Evolutionary conservation across 2,329 filamentous ascomycete genomes (phyloP).

Genomic region (Ascochyta rabiei): DNA sequence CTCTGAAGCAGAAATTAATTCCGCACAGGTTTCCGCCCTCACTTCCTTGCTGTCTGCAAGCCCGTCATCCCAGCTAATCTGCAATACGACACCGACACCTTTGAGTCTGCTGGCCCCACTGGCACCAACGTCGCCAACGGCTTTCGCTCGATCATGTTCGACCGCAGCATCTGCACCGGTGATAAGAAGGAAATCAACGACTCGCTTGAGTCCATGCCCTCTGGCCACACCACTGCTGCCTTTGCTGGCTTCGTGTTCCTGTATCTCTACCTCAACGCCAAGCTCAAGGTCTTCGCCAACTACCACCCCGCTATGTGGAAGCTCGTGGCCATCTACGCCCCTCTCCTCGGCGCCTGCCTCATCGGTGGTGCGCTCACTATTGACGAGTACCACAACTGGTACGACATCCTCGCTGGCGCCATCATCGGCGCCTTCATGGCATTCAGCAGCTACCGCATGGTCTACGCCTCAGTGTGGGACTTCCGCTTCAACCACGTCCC

Average conservation of each 20-base stretch:
- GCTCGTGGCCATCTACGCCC: constrained; percentile 67
- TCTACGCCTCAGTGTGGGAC: constrained; percentile 71
- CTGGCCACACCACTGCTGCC: constrained; percentile 74
- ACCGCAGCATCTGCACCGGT: constrained; percentile 72
- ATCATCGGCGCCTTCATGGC: constrained; percentile 70
- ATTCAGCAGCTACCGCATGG: constrained; percentile 69
- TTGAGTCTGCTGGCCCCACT: constrained; percentile 57
- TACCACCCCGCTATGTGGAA: constrained; percentile 79
- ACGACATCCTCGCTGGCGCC: constrained; percentile 71
- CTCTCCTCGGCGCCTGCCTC: constrained; percentile 69
- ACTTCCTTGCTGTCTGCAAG: constrained; percentile 74
- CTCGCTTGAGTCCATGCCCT: constrained; percentile 72
- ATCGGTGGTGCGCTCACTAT: constrained; percentile 74
- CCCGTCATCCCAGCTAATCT: constrained; percentile 59
- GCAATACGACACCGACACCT: constrained; percentile 21
- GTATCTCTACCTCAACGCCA: constrained; percentile 76
- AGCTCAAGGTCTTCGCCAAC: constrained; percentile 76
- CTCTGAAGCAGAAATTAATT: neutral
- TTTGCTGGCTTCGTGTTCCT: constrained; percentile 75
- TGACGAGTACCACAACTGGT: constrained; percentile 75
- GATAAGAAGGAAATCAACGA: constrained; percentile 70
- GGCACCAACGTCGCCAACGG: constrained; percentile 56
- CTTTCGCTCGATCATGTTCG: constrained; percentile 68
- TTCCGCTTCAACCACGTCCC: constrained; percentile 72
- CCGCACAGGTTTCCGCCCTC: constrained; percentile 53